Conservation (phyloP, 148 eudicot genomes). For the Silene uniflora region DNA sequence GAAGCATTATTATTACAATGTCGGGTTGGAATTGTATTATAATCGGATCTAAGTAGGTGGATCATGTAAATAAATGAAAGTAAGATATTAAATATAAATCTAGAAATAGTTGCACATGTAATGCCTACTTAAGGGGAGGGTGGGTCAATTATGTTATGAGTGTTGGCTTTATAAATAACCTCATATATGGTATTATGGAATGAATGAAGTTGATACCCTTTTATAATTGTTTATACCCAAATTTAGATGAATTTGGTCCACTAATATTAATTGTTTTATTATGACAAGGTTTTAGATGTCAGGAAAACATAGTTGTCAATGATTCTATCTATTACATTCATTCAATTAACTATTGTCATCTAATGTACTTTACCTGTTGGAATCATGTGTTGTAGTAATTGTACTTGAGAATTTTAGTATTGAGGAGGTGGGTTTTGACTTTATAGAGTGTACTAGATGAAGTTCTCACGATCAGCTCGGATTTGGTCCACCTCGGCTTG, state of each 20-base stretch:
- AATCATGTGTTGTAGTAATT: constrained; percentile 3
- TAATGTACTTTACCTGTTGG: not conserved
- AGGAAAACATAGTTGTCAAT: constrained; percentile 16
- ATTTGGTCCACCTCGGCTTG: too few species aligned
- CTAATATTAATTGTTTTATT: constrained; percentile 1
- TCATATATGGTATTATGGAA: not conserved
- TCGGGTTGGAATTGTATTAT: constrained; percentile 14
- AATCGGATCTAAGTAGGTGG: constrained; percentile 20
- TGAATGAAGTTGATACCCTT: constrained; percentile 9
- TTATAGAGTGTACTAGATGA: too few species aligned
- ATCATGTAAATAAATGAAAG: constrained; percentile 11
- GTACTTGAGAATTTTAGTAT: not conserved
- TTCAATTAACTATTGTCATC: constrained; percentile 7
- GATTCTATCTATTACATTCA: not conserved
- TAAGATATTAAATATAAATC: constrained; percentile 15
- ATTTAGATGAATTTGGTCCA: constrained; percentile 24
- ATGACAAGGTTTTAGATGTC: not conserved
- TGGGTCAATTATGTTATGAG: constrained; percentile 28
- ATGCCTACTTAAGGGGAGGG: constrained; percentile 21
- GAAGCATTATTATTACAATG: constrained; percentile 22
- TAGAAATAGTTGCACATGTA: constrained; percentile 49
- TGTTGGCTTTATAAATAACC: not conserved
- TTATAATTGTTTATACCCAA: constrained; percentile 11
- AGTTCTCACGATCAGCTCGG: too few species aligned
- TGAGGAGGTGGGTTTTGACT: too few species aligned